Evolutionary conservation across 2,329 filamentous ascomycete genomes (phyloP).

Genomic region (Phialophora expanda): DNA sequence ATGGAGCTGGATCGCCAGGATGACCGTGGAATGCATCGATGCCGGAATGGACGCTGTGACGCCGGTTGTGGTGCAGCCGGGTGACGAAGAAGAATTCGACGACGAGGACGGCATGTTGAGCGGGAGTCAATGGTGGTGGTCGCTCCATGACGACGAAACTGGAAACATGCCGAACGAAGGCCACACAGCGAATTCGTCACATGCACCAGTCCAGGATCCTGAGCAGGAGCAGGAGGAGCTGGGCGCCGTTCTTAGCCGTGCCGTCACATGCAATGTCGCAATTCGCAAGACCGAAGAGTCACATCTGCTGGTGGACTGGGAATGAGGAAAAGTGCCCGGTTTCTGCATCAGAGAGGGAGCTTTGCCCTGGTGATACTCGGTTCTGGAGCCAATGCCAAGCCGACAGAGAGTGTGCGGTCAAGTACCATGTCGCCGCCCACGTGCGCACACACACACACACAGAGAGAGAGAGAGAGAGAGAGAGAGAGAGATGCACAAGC

Average conservation of each 20-base stretch:
- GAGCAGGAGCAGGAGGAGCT: slow-evolving; percentile 20
- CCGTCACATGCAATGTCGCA: slow-evolving; percentile 25
- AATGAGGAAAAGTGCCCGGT: not conserved
- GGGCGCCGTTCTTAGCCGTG: slow-evolving; percentile 27
- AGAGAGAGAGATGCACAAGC: not conserved
- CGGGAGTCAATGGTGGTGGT: not conserved
- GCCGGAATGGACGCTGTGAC: not conserved
- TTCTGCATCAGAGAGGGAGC: not conserved
- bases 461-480: not conserved
- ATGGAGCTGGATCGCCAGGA: slow-evolving; percentile 47
- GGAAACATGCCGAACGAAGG: not conserved
- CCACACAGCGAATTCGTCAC: not conserved
- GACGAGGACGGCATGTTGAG: not conserved
- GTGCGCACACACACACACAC: not conserved
- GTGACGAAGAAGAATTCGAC: slow-evolving; percentile 36
- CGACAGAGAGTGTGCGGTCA: not conserved
- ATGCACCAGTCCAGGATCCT: not conserved
- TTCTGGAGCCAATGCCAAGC: not conserved
- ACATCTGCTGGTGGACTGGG: slow-evolving; percentile 24
- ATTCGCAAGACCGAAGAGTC: slow-evolving; percentile 25
- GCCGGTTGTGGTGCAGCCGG: slow-evolving; percentile 38
- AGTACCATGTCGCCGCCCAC: not conserved
- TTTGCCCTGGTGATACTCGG: too few relatives aligned
- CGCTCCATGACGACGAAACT: slow-evolving; percentile 21
- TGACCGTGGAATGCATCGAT: slow-evolving; percentile 47